Evolutionary conservation across 2,329 filamentous ascomycete species (phyloP).

Genomic region (Pleurostoma richardsiae): DNA sequence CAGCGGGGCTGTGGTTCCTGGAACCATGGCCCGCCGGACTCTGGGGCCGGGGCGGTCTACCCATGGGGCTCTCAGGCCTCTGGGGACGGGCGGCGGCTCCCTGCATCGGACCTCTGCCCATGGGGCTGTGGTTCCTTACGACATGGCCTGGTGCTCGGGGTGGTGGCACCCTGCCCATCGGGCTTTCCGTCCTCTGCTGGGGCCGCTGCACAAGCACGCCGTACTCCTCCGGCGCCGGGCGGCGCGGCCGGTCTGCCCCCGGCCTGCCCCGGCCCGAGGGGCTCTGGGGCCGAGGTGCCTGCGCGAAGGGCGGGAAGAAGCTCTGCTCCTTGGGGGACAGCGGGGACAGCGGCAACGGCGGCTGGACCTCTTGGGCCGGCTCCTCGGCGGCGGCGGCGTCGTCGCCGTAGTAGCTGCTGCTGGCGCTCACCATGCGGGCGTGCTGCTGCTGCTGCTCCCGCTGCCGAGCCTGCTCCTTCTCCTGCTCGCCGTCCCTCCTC

Average conservation of each 20-base stretch:
- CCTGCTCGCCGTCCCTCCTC: background rate
- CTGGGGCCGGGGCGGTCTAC: background rate
- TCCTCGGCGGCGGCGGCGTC: no score
- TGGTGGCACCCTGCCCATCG: background rate
- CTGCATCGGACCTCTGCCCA: background rate
- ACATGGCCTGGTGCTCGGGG: background rate
- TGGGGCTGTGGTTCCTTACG: background rate
- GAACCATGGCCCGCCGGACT: background rate
- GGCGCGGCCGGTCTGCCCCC: background rate
- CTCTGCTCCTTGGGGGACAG: background rate
- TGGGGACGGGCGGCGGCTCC: background rate
- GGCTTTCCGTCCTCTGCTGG: background rate
- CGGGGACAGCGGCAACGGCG: background rate
- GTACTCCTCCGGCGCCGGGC: slow-evolving; percentile 4
- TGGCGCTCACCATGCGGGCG: background rate
- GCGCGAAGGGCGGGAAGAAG: background rate
- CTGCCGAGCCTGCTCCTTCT: background rate
- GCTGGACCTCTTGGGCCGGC: no score
- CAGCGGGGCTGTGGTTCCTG: background rate
- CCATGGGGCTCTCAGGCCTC: background rate
- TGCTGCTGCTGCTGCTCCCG: background rate
- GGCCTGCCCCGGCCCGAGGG: background rate
- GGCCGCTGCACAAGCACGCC: background rate
- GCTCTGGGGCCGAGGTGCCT: background rate
- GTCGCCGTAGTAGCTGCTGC: background rate